Conservation (phyloP, 805 yeast species). For the Candida tammaniensis region DNA sequence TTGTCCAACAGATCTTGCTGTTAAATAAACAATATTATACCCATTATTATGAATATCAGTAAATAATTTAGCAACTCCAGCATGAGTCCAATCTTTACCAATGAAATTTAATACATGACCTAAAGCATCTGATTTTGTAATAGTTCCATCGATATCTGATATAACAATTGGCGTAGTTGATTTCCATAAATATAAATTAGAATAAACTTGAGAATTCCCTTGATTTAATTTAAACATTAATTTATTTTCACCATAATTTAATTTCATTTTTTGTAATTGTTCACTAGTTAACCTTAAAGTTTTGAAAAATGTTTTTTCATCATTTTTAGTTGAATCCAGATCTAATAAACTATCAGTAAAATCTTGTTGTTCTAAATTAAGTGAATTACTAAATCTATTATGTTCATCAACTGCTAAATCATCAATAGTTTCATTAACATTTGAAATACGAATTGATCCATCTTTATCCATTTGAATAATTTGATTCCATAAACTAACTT, state of each 20-base stretch:
- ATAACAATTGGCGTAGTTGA: slow-evolving; percentile 85
- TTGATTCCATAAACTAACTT: slow-evolving; percentile 32
- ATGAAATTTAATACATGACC: slow-evolving; percentile 93
- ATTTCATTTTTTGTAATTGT: slow-evolving; percentile 69
- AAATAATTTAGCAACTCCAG: slow-evolving; percentile 89
- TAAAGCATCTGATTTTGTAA: slow-evolving; percentile 94
- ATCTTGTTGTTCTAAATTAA: slow-evolving; percentile 17
- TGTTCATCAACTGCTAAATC: slow-evolving; percentile 11
- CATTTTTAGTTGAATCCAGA: slow-evolving; percentile 12
- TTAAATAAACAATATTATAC: slow-evolving; percentile 87
- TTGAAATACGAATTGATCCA: slow-evolving; percentile 62
- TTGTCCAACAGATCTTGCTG: slow-evolving; percentile 94
- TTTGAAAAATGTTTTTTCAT: slow-evolving; percentile 59
- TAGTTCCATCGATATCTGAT: slow-evolving; percentile 97
- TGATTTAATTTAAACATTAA: slow-evolving; percentile 76
- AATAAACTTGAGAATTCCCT: slow-evolving; percentile 72
- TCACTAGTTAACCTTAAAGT: slow-evolving; percentile 90
- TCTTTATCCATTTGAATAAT: slow-evolving; percentile 53
- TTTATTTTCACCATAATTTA: slow-evolving; percentile 77
- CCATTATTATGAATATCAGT: slow-evolving; percentile 86
- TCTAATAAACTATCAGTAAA: slow-evolving; percentile 7
- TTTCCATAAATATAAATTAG: slow-evolving; percentile 82
- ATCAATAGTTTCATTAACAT: slow-evolving; percentile 41
- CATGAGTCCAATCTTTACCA: slow-evolving; percentile 98
- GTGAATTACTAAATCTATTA: slow-evolving; percentile 19